These are phyloP conservation scores for Diaporthe ampelina DNA, from an alignment of 2,329 filamentous ascomycete species.

Conservation along the genomic window DNA sequence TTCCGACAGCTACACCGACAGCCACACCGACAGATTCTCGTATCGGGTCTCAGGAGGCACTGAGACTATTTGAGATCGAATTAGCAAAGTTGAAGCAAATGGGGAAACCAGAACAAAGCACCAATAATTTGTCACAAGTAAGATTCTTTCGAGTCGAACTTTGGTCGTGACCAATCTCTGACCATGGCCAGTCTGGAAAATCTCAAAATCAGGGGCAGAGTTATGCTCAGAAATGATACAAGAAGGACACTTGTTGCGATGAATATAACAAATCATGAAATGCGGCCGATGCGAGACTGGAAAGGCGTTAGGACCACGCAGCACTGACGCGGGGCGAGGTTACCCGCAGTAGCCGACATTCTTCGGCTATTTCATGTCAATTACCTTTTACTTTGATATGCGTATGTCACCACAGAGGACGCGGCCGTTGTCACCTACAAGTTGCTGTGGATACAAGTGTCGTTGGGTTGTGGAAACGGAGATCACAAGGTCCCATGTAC, in stretches of 20 bases:
- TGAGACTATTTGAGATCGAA: constrained; percentile 13
- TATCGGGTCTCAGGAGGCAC: constrained; percentile 7
- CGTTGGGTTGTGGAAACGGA: not conserved
- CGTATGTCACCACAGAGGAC: not conserved
- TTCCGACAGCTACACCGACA: not conserved
- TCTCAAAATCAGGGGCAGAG: not conserved
- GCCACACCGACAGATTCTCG: not conserved
- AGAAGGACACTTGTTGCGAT: too few species aligned
- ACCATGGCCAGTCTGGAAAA: not conserved
- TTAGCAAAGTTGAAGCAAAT: constrained; percentile 20
- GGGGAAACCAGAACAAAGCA: constrained; percentile 12
- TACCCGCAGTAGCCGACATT: not conserved
- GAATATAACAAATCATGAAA: not conserved
- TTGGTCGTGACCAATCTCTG: not conserved
- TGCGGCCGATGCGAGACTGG: not conserved
- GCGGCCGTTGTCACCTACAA: not conserved
- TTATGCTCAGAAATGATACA: not conserved
- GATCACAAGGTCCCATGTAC: too few species aligned
- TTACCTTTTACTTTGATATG: not conserved
- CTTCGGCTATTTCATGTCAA: not conserved
- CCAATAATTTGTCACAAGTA: not conserved
- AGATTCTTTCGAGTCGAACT: not conserved
- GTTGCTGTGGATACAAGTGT: not conserved
- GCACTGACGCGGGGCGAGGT: not conserved
- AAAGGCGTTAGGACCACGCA: not conserved